Evolutionary conservation across 768 basidiomycete species (phyloP).

Genomic region (Boletus pseudo-olivaceus): DNA sequence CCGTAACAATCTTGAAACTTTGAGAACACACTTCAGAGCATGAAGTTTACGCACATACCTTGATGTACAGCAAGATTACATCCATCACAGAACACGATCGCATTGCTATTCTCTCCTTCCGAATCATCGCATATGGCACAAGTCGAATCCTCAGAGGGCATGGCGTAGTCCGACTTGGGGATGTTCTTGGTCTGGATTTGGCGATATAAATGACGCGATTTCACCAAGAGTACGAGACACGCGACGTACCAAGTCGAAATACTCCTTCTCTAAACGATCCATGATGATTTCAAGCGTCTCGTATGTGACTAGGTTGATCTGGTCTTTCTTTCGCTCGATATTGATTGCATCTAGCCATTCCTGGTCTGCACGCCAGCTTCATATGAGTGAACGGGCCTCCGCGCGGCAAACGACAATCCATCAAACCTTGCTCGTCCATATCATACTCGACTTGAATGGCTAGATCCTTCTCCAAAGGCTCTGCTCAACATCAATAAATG

Average conservation of each 20-base stretch:
- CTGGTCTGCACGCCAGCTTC: slow-evolving; percentile 54
- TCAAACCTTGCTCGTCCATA: slow-evolving; percentile 96
- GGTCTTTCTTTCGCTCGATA: slow-evolving; percentile 72
- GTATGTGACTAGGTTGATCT: slow-evolving; percentile 65
- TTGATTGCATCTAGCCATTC: slow-evolving; percentile 93
- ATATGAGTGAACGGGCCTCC: slow-evolving; percentile 3
- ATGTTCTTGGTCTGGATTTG: slow-evolving; percentile 79
- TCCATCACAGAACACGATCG: slow-evolving; percentile 98
- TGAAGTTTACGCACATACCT: slow-evolving; percentile 47
- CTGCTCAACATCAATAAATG: slow-evolving; percentile 37
- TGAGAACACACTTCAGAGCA: slow-evolving; percentile 6
- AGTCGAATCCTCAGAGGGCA: slow-evolving; percentile 93
- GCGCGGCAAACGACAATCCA: neutral
- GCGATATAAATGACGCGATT: slow-evolving; percentile 1
- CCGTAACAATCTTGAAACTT: slow-evolving; percentile 87
- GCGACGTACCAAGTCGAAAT: slow-evolving; percentile 84
- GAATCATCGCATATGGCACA: slow-evolving; percentile 98
- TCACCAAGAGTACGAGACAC: neutral
- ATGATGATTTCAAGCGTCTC: slow-evolving; percentile 95
- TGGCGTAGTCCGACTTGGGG: slow-evolving; percentile 80
- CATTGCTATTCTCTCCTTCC: slow-evolving; percentile 97
- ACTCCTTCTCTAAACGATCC: slow-evolving; percentile 98
- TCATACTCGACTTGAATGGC: slow-evolving; percentile 96
- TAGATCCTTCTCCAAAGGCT: slow-evolving; percentile 90
- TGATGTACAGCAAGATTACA: slow-evolving; percentile 99